Percentiles rank a stretch among this genome's conserved stretches.
phyloP scores from a whole-genome alignment of 805 yeast genomes.

The Barnettozyma wickerhamii region DNA sequence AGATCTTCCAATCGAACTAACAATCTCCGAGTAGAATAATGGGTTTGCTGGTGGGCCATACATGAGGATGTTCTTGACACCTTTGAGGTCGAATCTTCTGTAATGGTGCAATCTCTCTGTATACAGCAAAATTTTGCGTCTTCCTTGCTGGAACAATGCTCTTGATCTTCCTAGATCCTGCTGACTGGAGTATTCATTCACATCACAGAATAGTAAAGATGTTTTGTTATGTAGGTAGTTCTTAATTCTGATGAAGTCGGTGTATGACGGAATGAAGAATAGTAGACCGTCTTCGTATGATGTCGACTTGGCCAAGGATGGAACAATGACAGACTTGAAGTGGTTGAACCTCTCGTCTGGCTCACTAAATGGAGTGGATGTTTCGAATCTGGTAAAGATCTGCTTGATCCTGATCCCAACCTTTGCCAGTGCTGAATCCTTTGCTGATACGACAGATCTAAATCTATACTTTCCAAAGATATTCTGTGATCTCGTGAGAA shows the following conservation, averaged over 20 bases:
- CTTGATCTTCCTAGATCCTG: conserved; percentile 70
- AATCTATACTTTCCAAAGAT: conserved; percentile 58
- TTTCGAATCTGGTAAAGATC: conserved; percentile 66
- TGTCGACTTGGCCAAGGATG: conserved; percentile 58
- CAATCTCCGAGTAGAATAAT: conserved; percentile 71
- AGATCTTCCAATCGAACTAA: conserved; percentile 60
- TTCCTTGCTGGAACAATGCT: conserved; percentile 58
- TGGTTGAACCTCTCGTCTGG: conserved; percentile 81
- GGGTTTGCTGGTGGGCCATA: conserved; percentile 87
- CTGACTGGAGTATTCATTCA: conserved; percentile 80
- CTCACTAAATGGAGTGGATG: conserved; percentile 52
- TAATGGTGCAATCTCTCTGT: conserved; percentile 93
- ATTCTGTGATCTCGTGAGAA: conserved; percentile 48
- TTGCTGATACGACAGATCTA: conserved; percentile 40
- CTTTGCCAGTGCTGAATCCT: conserved; percentile 53
- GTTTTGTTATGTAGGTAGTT: conserved; percentile 56
- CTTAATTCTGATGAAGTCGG: conserved; percentile 78
- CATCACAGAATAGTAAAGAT: conserved; percentile 57
- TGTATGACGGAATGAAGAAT: conserved; percentile 78
- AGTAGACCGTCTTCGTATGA: conserved; percentile 70
- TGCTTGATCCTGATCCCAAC: conserved; percentile 66
- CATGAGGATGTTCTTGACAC: conserved; percentile 77
- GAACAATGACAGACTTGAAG: conserved; percentile 69
- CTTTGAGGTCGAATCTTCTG: conserved; percentile 78
- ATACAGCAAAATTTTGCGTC: conserved; percentile 70